Conservation (phyloP, 768 basidiomycete species). For the Boletus patriciae region DNA sequence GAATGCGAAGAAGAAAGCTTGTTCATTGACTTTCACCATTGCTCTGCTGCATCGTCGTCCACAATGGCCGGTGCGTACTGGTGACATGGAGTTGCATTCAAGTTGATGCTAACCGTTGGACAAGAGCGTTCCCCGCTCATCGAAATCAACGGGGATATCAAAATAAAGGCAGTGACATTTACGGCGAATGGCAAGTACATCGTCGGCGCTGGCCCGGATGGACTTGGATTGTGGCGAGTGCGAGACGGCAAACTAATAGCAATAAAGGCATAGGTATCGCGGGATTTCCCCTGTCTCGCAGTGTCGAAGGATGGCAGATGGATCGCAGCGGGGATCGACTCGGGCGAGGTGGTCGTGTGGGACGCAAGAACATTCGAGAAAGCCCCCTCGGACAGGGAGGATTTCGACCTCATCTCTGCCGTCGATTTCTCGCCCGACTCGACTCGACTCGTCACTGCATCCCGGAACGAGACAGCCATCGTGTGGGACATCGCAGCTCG, state of each 20-base stretch:
- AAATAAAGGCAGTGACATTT: not conserved
- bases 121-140: not conserved
- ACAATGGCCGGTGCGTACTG: not conserved
- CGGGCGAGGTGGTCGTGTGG: not conserved
- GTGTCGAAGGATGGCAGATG: not conserved
- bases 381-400: too few species aligned
- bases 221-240: not conserved
- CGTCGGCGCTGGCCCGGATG: too few species aligned
- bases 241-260: not conserved
- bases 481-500: not conserved
- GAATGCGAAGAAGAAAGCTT: not conserved
- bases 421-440: not conserved
- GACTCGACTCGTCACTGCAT: not conserved
- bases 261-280: too few species aligned
- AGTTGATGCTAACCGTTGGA: not conserved
- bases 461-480: too few species aligned
- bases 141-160: not conserved
- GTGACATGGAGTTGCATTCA: not conserved
- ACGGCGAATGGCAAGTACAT: not conserved
- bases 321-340: not conserved
- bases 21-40: not conserved
- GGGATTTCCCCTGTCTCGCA: not conserved
- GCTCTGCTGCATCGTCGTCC: not conserved
- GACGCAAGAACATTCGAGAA: not conserved
- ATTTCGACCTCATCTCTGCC: not conserved